Conservation (phyloP, 352 stramenopile species). For the Phytophthora brassicae region DNA sequence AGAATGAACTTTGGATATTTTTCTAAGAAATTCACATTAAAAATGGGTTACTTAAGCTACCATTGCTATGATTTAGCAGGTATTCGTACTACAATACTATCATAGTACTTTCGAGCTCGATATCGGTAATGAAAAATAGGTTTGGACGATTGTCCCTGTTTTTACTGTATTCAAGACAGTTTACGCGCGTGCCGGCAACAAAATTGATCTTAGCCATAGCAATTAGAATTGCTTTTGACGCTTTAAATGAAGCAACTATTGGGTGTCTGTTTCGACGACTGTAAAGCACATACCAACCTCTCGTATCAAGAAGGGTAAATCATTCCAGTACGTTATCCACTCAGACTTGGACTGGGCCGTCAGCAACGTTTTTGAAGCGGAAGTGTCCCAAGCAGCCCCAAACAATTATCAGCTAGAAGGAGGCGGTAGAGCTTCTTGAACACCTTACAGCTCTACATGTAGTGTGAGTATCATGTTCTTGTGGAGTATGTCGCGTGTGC, state of each 20-base stretch:
- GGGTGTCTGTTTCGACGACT: neutral
- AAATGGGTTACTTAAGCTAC: too few relatives aligned
- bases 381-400: neutral
- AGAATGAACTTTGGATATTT: too few relatives aligned
- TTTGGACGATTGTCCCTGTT: slow-evolving; percentile 30
- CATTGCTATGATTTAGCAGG: neutral
- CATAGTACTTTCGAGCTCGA: too few relatives aligned
- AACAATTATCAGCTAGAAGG: neutral
- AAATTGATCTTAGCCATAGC: slow-evolving; percentile 21
- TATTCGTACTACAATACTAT: too few relatives aligned
- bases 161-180: slow-evolving; percentile 36
- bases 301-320: slow-evolving; percentile 3
- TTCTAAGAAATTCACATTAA: too few relatives aligned
- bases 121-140: slow-evolving; percentile 34
- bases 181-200: slow-evolving; percentile 27
- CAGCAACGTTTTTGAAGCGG: too few relatives aligned
- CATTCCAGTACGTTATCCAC: slow-evolving; percentile 13
- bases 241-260: slow-evolving; percentile 10
- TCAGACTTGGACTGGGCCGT: slow-evolving; percentile 1
- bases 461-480: slow-evolving; percentile 25
- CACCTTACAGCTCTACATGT: slow-evolving; percentile 24
- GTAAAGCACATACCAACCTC: slow-evolving; percentile 6
- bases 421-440: slow-evolving; percentile 6
- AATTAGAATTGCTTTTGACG: slow-evolving; percentile 24
- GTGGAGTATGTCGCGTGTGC: slow-evolving; percentile 31